Evolutionary conservation across 805 yeast genomes (phyloP).

Genomic region (Metschnikowia sp.): DNA sequence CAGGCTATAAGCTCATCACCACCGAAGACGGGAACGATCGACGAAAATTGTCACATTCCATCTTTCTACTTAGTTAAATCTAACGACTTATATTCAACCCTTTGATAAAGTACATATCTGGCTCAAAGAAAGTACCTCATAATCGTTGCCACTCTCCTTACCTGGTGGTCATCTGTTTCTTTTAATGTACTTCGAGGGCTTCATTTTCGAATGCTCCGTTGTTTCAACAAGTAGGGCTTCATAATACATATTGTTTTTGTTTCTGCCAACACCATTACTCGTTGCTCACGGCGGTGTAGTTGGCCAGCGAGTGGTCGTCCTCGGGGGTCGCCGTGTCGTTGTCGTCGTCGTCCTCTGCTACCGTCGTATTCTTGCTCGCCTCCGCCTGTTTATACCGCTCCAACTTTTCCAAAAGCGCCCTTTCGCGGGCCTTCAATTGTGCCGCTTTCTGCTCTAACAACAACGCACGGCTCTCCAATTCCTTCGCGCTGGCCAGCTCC

Average conservation of each 20-base stretch:
- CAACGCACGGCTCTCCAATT: constrained; percentile 69
- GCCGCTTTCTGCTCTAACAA: constrained; percentile 73
- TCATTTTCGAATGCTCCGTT: no score
- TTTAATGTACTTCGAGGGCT: no score
- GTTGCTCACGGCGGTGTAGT: constrained; percentile 16
- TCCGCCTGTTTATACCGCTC: constrained; percentile 18
- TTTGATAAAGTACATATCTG: no score
- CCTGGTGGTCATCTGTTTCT: no score
- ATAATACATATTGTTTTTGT: background rate
- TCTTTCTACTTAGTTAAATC: no score
- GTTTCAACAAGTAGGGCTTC: no score
- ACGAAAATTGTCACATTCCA: no score
- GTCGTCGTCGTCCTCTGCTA: background rate
- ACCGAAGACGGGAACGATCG: no score
- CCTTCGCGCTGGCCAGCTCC: constrained; percentile 75
- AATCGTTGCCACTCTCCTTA: no score
- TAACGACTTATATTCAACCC: no score
- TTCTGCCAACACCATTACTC: background rate
- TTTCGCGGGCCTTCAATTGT: constrained; percentile 65
- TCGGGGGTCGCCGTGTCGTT: background rate
- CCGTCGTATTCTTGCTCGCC: constrained; percentile 1
- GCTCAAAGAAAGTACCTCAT: no score
- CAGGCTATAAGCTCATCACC: no score
- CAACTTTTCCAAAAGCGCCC: constrained; percentile 43
- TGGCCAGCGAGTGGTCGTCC: constrained; percentile 10